Evolutionary conservation across 164 flowering plant species (phyloP).

Genomic region (Tinospora cordifolia): DNA sequence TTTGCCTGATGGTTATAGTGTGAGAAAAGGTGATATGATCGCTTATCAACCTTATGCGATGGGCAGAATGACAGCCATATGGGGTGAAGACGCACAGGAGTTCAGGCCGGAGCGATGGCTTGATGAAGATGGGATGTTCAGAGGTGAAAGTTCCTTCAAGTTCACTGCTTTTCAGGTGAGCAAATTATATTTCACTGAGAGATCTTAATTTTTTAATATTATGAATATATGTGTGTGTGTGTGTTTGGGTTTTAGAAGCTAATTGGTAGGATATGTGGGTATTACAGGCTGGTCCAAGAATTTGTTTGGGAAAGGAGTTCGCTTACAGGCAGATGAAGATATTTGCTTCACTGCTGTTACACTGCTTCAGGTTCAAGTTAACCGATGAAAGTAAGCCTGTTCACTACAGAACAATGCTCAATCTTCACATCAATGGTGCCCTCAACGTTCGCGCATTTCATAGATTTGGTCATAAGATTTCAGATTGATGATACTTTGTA

Average conservation of each 20-base stretch:
- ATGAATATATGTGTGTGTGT: too few relatives aligned
- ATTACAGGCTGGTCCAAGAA: slow-evolving; percentile 13
- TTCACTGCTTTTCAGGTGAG: slow-evolving; percentile 24
- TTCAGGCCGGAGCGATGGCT: slow-evolving; percentile 42
- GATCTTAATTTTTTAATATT: too few relatives aligned
- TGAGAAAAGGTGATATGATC: slow-evolving; percentile 32
- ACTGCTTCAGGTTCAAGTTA: slow-evolving; percentile 12
- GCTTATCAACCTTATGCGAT: slow-evolving; percentile 32
- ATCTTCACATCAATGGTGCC: slow-evolving; percentile 15
- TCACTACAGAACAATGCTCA: slow-evolving; percentile 15
- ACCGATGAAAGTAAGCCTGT: slow-evolving; percentile 15
- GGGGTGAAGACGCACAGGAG: slow-evolving; percentile 42
- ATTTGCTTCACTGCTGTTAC: slow-evolving; percentile 10
- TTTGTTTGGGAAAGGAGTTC: slow-evolving; percentile 23
- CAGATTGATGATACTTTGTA: not conserved
- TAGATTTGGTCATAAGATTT: not conserved
- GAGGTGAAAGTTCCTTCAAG: slow-evolving; percentile 19
- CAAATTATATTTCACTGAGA: not conserved
- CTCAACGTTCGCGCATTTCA: slow-evolving; percentile 10
- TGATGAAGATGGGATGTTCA: slow-evolving; percentile 15
- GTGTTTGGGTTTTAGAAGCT: not conserved
- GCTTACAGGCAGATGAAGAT: slow-evolving; percentile 23
- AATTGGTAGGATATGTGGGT: not conserved
- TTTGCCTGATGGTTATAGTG: slow-evolving; percentile 30
- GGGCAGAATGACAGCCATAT: slow-evolving; percentile 36